Conservation (phyloP, 768 basidiomycete genomes). For the Albatrellus ellisii region DNA sequence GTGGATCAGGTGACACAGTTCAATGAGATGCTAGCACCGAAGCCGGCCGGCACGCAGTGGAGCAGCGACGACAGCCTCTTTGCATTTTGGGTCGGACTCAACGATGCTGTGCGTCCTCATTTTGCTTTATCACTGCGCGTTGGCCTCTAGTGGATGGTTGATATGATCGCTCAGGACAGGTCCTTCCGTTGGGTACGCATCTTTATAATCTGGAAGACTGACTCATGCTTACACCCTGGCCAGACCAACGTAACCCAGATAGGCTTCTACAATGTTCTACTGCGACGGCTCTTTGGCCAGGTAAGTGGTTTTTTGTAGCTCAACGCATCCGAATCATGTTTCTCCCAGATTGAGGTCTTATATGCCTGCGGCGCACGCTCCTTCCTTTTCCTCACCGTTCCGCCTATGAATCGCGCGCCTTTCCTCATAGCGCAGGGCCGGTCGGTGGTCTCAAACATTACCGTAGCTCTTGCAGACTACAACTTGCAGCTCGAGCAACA, state of each 20-base stretch:
- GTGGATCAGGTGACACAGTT: conserved; percentile 53
- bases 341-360: conserved; percentile 33
- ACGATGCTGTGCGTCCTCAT: conserved; percentile 38
- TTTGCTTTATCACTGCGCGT: too few species aligned
- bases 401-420: conserved; percentile 44
- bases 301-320: conserved; percentile 6
- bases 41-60: conserved; percentile 42
- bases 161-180: conserved; percentile 25
- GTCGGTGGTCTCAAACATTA: conserved; percentile 18
- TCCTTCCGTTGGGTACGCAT: conserved; percentile 31
- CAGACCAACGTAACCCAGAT: conserved; percentile 24
- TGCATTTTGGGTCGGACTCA: conserved; percentile 61
- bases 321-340: neutral
- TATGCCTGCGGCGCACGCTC: conserved; percentile 40
- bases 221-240: neutral
- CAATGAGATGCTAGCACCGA: conserved; percentile 24
- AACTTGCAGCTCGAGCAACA: conserved; percentile 32
- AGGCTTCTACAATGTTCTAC: conserved; percentile 21
- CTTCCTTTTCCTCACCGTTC: conserved; percentile 52
- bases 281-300: conserved; percentile 23
- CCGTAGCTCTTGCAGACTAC: conserved; percentile 30
- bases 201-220: neutral
- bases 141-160: too few species aligned
- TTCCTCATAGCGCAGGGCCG: conserved; percentile 29
- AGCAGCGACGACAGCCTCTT: conserved; percentile 43